Evolutionary conservation across 495 filamentous ascomycete species (phyloP).

Genomic region (Neurospora hispaniola): DNA sequence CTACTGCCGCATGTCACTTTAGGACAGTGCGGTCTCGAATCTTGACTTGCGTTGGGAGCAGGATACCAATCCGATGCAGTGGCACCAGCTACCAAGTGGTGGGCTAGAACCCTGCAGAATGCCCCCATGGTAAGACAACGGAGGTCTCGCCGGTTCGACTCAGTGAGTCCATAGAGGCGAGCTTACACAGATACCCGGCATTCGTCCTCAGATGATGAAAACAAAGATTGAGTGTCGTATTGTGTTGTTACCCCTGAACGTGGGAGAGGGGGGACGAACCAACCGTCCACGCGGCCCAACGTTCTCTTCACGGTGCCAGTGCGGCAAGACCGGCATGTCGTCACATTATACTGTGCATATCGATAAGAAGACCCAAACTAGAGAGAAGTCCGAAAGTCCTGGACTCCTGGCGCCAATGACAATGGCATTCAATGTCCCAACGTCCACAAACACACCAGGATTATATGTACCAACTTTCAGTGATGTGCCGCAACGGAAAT

Average conservation of each 20-base stretch:
- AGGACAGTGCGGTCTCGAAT: not conserved
- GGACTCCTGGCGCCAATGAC: not conserved
- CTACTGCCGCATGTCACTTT: not conserved
- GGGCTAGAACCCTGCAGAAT: not conserved
- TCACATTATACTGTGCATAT: not conserved
- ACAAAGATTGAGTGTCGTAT: not conserved
- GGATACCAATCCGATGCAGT: not conserved
- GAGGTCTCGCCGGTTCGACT: not conserved
- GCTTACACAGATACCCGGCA: not conserved
- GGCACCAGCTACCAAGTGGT: not conserved
- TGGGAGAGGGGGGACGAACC: not conserved
- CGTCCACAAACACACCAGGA: not conserved
- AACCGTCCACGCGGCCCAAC: not conserved
- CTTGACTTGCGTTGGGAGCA: not conserved
- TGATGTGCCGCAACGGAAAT: not conserved
- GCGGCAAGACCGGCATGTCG: not conserved
- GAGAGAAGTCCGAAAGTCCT: not conserved
- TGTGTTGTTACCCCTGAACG: not conserved
- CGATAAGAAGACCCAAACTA: not conserved
- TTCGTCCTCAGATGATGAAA: not conserved
- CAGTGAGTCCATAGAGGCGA: not conserved
- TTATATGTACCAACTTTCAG: not conserved
- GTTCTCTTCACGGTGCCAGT: not conserved
- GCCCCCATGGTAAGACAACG: not conserved
- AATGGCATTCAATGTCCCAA: not conserved